These are phyloP conservation scores for Amesomyces nigricolor DNA, from an alignment of 2,329 filamentous ascomycete genomes.

Conservation along the genomic window DNA sequence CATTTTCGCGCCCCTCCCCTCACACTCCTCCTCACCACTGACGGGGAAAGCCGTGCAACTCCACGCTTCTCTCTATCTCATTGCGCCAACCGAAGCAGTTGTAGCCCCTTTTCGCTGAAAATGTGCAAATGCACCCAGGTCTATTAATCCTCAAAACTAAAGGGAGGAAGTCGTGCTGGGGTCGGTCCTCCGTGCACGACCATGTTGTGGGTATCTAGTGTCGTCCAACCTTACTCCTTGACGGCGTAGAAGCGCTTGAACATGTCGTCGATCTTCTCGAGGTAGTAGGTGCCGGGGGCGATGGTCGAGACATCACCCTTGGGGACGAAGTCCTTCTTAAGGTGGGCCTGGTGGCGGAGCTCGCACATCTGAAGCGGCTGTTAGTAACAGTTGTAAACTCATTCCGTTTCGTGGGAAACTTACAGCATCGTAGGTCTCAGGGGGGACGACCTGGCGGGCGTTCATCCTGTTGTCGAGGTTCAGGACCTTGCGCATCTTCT, in stretches of 20 bases:
- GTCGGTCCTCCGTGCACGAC: conserved; percentile 17
- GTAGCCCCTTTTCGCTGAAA: neutral
- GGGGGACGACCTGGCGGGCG: conserved; percentile 59
- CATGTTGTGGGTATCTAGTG: no score
- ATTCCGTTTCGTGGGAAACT: conserved; percentile 30
- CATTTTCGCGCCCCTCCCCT: no score
- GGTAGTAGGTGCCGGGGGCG: conserved; percentile 65
- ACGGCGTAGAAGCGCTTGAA: conserved; percentile 74
- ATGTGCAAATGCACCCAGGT: conserved; percentile 4
- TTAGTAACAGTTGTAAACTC: conserved; percentile 4
- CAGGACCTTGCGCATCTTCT: conserved; percentile 60
- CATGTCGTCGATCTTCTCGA: conserved; percentile 76
- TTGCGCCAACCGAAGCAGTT: conserved; percentile 1
- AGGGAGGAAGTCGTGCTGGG: neutral
- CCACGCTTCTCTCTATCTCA: neutral
- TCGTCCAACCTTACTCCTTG: conserved; percentile 55
- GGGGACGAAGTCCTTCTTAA: conserved; percentile 73
- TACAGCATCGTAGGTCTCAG: conserved; percentile 69
- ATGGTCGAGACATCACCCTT: conserved; percentile 63
- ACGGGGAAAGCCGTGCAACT: neutral
- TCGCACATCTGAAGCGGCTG: conserved; percentile 55
- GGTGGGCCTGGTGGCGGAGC: conserved; percentile 74
- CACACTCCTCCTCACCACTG: no score
- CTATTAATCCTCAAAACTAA: conserved; percentile 7
- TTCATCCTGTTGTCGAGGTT: conserved; percentile 65